Evolutionary conservation across 164 flowering plant species (phyloP).

Genomic region (Chimonanthus praecox): DNA sequence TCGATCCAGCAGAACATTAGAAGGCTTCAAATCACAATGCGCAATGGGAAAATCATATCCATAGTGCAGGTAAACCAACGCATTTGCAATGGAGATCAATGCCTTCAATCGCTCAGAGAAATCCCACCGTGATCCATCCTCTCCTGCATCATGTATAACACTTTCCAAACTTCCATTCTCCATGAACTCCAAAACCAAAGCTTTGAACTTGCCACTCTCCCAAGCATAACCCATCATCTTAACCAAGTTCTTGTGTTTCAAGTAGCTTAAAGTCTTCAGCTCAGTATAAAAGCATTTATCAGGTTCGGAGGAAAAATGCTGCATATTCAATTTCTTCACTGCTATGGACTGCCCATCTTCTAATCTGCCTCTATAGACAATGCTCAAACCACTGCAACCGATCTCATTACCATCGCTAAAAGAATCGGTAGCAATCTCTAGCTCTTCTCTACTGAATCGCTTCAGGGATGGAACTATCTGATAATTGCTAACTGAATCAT

Average conservation of each 20-base stretch:
- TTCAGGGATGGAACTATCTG: constrained; percentile 28
- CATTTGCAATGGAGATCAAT: constrained; percentile 52
- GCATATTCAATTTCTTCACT: constrained; percentile 54
- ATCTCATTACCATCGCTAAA: constrained; percentile 50
- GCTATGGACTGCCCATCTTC: constrained; percentile 50
- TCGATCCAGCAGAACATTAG: constrained; percentile 64
- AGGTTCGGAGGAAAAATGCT: constrained; percentile 43
- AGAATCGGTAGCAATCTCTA: constrained; percentile 48
- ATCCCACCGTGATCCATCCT: constrained; percentile 40
- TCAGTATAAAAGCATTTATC: constrained; percentile 68
- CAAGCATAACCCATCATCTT: constrained; percentile 77
- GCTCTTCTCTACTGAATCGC: constrained; percentile 45
- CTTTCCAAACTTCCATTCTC: constrained; percentile 72
- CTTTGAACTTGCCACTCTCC: constrained; percentile 70
- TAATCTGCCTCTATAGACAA: constrained; percentile 63
- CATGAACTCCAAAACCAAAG: constrained; percentile 72
- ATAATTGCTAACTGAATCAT: constrained; percentile 18
- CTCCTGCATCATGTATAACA: constrained; percentile 41
- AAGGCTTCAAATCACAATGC: constrained; percentile 87
- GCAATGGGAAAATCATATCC: constrained; percentile 61
- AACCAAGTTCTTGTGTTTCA: constrained; percentile 72
- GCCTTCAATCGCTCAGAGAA: constrained; percentile 45
- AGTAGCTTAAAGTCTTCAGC: constrained; percentile 43
- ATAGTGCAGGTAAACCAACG: constrained; percentile 62
- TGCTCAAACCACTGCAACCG: constrained; percentile 61